Base-by-base conservation (phyloP, 2,329 filamentous ascomycete species). In the Dactylellina leptospora region DNA sequence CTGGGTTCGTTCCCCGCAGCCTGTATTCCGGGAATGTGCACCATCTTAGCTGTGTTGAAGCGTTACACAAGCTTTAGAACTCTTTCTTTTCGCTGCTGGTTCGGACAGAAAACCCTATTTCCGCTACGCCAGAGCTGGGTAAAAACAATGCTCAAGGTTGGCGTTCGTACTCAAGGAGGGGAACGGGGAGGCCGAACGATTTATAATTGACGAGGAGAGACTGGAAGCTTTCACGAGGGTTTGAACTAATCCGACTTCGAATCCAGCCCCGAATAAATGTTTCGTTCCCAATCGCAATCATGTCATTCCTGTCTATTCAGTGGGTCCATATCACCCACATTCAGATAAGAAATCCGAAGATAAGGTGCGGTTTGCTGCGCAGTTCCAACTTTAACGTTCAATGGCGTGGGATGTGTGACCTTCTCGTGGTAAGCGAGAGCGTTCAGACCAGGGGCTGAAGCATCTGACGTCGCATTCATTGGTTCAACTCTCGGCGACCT, bases 271-370 rank as follows among this genome's bases (percentile, higher is more conserved):
- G 45, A 45, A 40, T 38, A 25, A 30, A 62, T 62, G 30, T 30
- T 58, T 45, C 27, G 11, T 56, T 27, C 28, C n/a, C n/a, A n/a
- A n/a, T n/a, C n/a, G n/a, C n/a, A n/a, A n/a, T 55, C 47, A 71
- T 71, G 59, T 40, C 33, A 47, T 54, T 38, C 50, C 48, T 40
- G 36, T n/a, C n/a, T n/a, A n/a, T n/a, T n/a, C n/a, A 53, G 42
- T 20, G 47, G 25, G 18, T 54, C 27, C 47, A 54, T 22, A 54
- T 55, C 56, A 55, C 25, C 55, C 56, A 51, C 18, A 50, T 58
- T 16, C 10, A 71, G 64, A 58, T 71, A 58, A 62, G 48, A 61
- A 70, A 60, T 23, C 55, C 50, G 64, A 61, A 59, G 55, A 71
- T 71, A 58, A 62, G 50, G 53, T 62, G 45, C 11, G 18, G 38